Conservation (phyloP, 768 basidiomycete genomes). For the Butyriboletus loyo region DNA sequence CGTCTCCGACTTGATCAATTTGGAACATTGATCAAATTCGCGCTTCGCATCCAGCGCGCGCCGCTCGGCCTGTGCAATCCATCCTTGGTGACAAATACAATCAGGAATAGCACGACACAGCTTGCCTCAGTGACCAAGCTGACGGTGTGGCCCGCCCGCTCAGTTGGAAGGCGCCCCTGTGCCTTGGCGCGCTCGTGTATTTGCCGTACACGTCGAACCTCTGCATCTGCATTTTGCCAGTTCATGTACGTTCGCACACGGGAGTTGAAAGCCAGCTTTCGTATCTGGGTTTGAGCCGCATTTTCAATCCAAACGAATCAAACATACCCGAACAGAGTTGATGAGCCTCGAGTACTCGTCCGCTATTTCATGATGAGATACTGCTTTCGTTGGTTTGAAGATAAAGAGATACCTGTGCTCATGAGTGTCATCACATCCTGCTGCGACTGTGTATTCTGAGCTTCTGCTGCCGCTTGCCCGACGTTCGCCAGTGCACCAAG, state of each 20-base stretch:
- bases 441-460: slow-evolving; percentile 71
- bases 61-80: slow-evolving; percentile 66
- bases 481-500: slow-evolving; percentile 72
- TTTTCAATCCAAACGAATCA: background rate
- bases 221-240: slow-evolving; percentile 80
- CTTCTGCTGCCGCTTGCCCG: slow-evolving; percentile 67
- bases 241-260: slow-evolving; percentile 78
- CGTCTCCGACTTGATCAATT: slow-evolving; percentile 85
- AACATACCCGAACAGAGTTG: slow-evolving; percentile 75
- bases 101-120: background rate
- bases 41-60: slow-evolving; percentile 77
- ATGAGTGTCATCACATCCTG: slow-evolving; percentile 81
- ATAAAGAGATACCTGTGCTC: slow-evolving; percentile 54
- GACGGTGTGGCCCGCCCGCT: slow-evolving; percentile 70
- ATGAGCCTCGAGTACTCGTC: slow-evolving; percentile 95
- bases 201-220: slow-evolving; percentile 68
- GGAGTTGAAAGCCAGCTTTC: slow-evolving; percentile 81
- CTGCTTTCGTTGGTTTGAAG: background rate
- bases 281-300: background rate
- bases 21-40: slow-evolving; percentile 87
- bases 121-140: slow-evolving; percentile 78
- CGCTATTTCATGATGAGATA: slow-evolving; percentile 35
- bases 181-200: slow-evolving; percentile 79
- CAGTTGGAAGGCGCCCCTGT: slow-evolving; percentile 68
- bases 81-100: background rate